Evolutionary conservation across 2,329 filamentous ascomycete genomes (phyloP).

Genomic region (Orbilia blumenaviensis): DNA sequence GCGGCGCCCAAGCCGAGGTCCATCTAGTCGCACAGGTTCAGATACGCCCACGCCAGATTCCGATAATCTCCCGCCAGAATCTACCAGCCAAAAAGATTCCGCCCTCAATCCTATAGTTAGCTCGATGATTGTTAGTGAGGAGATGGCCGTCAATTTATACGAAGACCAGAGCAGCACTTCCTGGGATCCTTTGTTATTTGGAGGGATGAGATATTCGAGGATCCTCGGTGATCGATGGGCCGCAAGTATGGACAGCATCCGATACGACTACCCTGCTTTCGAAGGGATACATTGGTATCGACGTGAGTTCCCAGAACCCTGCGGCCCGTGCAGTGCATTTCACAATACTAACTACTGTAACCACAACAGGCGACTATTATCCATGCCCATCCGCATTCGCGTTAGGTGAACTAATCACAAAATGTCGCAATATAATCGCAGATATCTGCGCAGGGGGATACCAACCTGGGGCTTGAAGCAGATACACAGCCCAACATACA

Average conservation of each 20-base stretch:
- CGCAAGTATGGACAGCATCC: background rate
- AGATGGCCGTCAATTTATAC: background rate
- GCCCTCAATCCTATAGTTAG: too few species aligned
- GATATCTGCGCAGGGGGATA: conserved; percentile 1
- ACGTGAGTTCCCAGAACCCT: background rate
- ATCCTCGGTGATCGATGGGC: background rate
- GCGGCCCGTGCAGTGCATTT: background rate
- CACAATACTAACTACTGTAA: background rate
- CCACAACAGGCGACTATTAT: background rate
- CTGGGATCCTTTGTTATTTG: background rate
- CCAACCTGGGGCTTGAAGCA: background rate
- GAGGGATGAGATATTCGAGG: background rate
- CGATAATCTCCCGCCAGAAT: too few species aligned
- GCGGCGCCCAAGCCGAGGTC: too few species aligned
- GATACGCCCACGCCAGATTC: too few species aligned
- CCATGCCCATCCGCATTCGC: conserved; percentile 13
- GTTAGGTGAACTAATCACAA: conserved; percentile 2
- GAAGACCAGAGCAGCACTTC: background rate
- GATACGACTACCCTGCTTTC: background rate
- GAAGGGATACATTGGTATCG: background rate
- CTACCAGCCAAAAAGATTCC: too few species aligned
- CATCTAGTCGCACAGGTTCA: too few species aligned
- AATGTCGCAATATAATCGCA: background rate
- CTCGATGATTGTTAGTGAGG: too few species aligned
- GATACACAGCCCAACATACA: too few species aligned